Evolutionary conservation across 2,329 filamentous ascomycete genomes (phyloP).

Genomic region (Botrytis pseudocinerea): DNA sequence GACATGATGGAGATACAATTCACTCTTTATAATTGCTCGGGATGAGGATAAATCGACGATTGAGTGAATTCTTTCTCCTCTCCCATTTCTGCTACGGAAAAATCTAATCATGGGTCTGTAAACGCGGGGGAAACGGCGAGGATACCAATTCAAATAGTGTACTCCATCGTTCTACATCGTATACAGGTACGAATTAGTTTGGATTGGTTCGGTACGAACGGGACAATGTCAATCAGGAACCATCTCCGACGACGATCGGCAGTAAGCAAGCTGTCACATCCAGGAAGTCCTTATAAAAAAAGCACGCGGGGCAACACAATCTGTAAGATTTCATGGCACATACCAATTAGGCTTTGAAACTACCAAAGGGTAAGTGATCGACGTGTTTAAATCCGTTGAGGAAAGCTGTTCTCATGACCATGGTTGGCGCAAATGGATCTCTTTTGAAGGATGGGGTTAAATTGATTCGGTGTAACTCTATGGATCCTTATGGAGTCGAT

Average conservation of each 20-base stretch:
- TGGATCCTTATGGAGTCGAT: background rate
- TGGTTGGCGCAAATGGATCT: background rate
- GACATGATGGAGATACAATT: background rate
- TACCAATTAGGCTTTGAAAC: background rate
- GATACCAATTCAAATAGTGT: background rate
- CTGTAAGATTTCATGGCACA: background rate
- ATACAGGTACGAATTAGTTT: background rate
- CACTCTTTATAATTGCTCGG: conserved; percentile 2
- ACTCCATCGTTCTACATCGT: background rate
- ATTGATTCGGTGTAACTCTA: conserved; percentile 8
- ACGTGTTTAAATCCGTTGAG: background rate
- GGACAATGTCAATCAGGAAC: background rate
- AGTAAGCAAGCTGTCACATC: background rate
- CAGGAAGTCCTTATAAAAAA: background rate
- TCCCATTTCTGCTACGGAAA: background rate
- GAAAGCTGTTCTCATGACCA: conserved; percentile 1
- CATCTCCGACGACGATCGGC: conserved; percentile 13
- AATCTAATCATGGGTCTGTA: background rate
- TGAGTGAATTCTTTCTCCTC: background rate
- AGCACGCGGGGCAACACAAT: background rate
- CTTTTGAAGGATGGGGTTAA: conserved; percentile 8
- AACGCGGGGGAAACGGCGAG: conserved; percentile 1
- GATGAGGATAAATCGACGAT: background rate
- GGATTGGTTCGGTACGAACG: background rate
- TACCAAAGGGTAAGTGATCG: background rate